phyloP scores from a whole-genome alignment of 768 basidiomycete species.

The Mycena haematopus region DNA sequence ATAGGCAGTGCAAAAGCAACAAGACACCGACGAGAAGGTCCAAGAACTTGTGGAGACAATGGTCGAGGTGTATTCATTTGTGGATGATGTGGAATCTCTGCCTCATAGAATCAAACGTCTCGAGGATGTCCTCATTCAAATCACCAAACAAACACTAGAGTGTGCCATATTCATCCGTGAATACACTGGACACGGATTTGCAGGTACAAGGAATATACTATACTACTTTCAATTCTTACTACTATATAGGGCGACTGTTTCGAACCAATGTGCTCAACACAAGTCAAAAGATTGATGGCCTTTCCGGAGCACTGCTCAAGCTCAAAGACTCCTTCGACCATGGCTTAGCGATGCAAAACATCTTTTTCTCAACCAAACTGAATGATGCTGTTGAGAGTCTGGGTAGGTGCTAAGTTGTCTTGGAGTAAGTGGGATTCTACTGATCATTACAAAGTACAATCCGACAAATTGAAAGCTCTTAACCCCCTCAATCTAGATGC shows the following conservation, averaged over 20 bases:
- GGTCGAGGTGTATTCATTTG: background rate
- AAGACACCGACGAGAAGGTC: background rate
- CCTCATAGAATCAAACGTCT: background rate
- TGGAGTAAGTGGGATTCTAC: too few species aligned
- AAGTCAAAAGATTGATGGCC: background rate
- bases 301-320: background rate
- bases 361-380: background rate
- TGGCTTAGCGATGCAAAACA: background rate
- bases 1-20: background rate
- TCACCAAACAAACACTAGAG: background rate
- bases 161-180: background rate
- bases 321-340: conserved; percentile 4
- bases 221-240: background rate
- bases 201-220: background rate
- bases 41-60: background rate
- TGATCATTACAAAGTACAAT: too few species aligned
- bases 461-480: too few species aligned
- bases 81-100: background rate
- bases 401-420: too few species aligned
- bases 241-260: background rate
- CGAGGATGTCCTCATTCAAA: background rate
- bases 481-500: too few species aligned
- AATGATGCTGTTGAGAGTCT: background rate
- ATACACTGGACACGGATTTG: background rate
- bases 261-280: background rate